These are phyloP conservation scores for Rhodotorula taiwanensis DNA, from an alignment of 768 basidiomycete genomes.

Conservation along the genomic window DNA sequence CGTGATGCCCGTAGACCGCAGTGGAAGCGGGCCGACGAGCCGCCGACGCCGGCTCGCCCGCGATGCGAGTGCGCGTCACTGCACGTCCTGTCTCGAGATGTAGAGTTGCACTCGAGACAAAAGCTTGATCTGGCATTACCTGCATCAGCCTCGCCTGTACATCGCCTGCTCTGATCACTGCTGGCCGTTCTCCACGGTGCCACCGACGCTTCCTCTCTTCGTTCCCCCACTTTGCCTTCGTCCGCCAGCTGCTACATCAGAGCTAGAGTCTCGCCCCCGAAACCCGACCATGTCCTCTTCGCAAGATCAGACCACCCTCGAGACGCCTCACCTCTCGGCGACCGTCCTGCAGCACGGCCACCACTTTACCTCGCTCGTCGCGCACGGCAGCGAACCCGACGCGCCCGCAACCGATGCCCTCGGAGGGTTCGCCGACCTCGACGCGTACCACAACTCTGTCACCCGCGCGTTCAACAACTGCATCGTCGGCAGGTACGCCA, in stretches of 20 bases:
- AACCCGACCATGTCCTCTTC: background rate
- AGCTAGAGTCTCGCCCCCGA: background rate
- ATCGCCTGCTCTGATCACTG: no score
- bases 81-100: background rate
- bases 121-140: no score
- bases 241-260: background rate
- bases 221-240: background rate
- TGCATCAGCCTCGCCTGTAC: no score
- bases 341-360: slow-evolving; percentile 10
- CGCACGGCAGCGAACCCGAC: background rate
- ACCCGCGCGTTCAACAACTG: slow-evolving; percentile 14
- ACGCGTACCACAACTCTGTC: slow-evolving; percentile 5
- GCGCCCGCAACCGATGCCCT: slow-evolving; percentile 11
- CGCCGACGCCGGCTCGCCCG: no score
- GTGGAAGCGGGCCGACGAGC: no score
- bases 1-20: no score
- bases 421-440: slow-evolving; percentile 12
- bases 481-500: slow-evolving; percentile 27
- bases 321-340: background rate
- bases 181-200: no score
- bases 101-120: no score
- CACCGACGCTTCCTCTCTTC: background rate
- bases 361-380: slow-evolving; percentile 4
- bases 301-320: background rate
- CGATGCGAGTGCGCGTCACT: no score